A percentile compares a stretch with the other conserved stretches of the same genome.
These are phyloP conservation scores for Ganoderma lingzhi DNA, from an alignment of 1,284 basidiomycete species.

Conservation along the genomic window DNA sequence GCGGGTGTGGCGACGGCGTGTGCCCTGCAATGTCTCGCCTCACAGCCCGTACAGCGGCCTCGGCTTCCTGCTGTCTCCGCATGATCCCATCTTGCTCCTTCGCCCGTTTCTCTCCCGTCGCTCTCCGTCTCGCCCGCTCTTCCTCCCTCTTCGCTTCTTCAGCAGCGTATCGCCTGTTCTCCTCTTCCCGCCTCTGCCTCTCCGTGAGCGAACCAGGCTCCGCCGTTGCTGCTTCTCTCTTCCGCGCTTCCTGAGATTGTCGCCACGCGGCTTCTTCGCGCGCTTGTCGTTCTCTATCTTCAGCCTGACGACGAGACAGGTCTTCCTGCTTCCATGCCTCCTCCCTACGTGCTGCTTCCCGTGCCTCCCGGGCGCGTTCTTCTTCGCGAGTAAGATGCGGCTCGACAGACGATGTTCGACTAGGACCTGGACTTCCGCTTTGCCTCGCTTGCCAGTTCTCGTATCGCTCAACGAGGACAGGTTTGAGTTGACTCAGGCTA, in stretches of 20 bases:
- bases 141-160: constrained; percentile 36
- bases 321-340: constrained; percentile 41
- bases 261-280: constrained; percentile 35
- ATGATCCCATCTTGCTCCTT: constrained; percentile 56
- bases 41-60: constrained; percentile 45
- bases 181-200: constrained; percentile 36
- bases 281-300: constrained; percentile 35
- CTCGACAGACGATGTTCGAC: constrained; percentile 34
- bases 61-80: constrained; percentile 55
- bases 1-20: constrained; percentile 28
- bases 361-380: constrained; percentile 46
- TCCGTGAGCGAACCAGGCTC: constrained; percentile 32
- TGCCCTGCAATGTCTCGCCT: constrained; percentile 35
- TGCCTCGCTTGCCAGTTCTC: constrained; percentile 43
- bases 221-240: constrained; percentile 37
- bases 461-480: constrained; percentile 45
- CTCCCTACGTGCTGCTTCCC: constrained; percentile 48
- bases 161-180: constrained; percentile 38
- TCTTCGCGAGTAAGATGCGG: constrained; percentile 44
- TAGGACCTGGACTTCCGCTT: constrained; percentile 25
- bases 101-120: constrained; percentile 41
- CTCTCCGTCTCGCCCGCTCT: constrained; percentile 35
- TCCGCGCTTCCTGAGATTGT: constrained; percentile 31
- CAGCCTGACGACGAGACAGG: constrained; percentile 34
- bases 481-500: constrained; percentile 45